Conservation (phyloP, 2,329 filamentous ascomycete genomes). For the Clarireedia homoeocarpa region DNA sequence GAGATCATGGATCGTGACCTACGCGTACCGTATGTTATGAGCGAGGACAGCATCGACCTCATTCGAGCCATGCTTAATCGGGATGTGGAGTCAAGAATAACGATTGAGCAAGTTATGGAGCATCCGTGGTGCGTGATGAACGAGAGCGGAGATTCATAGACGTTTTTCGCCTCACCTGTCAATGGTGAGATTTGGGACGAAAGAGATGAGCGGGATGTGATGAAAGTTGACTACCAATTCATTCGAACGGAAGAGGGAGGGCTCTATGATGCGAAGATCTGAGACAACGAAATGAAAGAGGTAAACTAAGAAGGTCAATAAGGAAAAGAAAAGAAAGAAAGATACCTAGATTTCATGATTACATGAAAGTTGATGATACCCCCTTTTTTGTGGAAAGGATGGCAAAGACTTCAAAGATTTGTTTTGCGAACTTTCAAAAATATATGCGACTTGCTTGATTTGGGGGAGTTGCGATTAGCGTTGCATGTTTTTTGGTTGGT, state of each 20-base stretch:
- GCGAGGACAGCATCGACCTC: constrained; percentile 87
- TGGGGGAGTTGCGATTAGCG: background rate
- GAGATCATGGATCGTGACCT: constrained; percentile 98
- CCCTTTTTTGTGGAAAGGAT: constrained; percentile 8
- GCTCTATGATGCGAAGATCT: no score
- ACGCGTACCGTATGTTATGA: constrained; percentile 79
- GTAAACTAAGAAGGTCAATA: background rate
- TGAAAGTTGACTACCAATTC: background rate
- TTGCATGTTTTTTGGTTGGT: background rate
- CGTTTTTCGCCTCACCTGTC: background rate
- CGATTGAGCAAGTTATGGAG: constrained; percentile 80
- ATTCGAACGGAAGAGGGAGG: background rate
- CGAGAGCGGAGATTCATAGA: background rate
- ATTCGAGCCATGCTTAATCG: constrained; percentile 89
- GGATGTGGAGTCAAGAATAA: constrained; percentile 72
- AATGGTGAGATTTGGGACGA: background rate
- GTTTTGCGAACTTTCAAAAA: background rate
- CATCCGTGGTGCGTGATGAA: constrained; percentile 62
- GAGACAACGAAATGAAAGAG: background rate
- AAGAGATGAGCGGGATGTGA: background rate
- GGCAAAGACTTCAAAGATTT: constrained; percentile 6
- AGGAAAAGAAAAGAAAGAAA: background rate
- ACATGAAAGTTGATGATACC: constrained; percentile 8
- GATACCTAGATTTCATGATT: constrained; percentile 11
- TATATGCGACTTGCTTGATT: background rate